These are phyloP conservation scores for Rusavskia elegans DNA, from an alignment of 495 filamentous ascomycete genomes.

Conservation along the genomic window DNA sequence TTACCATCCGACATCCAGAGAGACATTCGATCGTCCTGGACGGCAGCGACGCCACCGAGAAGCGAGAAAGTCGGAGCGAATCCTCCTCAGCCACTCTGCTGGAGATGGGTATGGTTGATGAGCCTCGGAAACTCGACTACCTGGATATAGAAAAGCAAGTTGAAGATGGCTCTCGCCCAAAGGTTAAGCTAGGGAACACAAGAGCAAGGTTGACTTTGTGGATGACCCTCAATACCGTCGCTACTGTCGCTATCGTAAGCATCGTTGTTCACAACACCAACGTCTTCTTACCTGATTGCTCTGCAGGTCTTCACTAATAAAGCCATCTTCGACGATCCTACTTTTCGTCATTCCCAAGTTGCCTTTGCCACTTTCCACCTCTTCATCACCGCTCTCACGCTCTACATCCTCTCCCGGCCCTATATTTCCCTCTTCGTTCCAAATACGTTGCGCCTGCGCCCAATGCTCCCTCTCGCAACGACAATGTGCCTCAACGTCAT, in stretches of 20 bases:
- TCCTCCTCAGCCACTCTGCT: not conserved
- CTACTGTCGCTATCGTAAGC: constrained; percentile 15
- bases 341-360: constrained; percentile 48
- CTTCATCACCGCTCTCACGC: constrained; percentile 47
- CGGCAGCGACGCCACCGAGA: not conserved
- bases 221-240: constrained; percentile 13
- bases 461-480: constrained; percentile 56
- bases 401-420: constrained; percentile 50
- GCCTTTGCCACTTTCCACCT: constrained; percentile 63
- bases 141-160: constrained; percentile 11
- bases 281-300: not conserved
- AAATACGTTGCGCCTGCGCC: constrained; percentile 32
- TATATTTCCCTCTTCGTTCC: constrained; percentile 43
- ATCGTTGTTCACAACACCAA: not conserved
- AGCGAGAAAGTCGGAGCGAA: not conserved
- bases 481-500: constrained; percentile 45
- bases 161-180: constrained; percentile 7
- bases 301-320: constrained; percentile 62
- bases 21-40: not conserved
- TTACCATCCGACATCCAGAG: not conserved
- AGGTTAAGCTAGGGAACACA: constrained; percentile 4
- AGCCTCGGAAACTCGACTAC: not conserved
- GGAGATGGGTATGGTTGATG: not conserved
- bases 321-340: constrained; percentile 51
- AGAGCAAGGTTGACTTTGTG: constrained; percentile 3